Evolutionary conservation across 176 grass and related monocot genomes (phyloP), one percentile per base, ranked within the genome.

Genomic region (Aechmea fasciata): DNA sequence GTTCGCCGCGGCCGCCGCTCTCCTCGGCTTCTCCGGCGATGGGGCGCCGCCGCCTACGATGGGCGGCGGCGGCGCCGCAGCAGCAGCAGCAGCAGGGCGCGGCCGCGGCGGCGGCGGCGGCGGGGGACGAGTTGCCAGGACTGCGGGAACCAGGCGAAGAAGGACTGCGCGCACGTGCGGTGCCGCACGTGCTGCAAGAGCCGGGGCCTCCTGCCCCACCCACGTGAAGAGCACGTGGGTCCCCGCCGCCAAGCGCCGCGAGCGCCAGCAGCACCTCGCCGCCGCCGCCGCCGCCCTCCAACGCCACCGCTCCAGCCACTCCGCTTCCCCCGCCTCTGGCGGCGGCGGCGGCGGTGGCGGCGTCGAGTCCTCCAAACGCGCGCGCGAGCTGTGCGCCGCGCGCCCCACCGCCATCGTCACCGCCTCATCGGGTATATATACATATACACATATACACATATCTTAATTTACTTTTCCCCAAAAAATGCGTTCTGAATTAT

Each of bases 161-260:
- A 99, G 72, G 94, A 99, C 69, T 99, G 94, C 77, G 0, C 63
- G 9, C 82, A 99, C 83, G 64, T 90, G 67, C 84, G 94, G 12
- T 99, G 94, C 86, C 84, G 94, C 11, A 99, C 94, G 50, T 99
- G 94, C 54, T 99, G 94, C 81, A 79, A 86, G 23, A 99, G 94
- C 87, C 86, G 94, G 15, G 90, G 90, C 4, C 90, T 99, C 63
- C 68, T 99, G 94, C 77, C 13, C 84, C 15, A 99, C 94, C 28
- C 94, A 99, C 77, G 71, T 99, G 24, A 92, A 90, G 77, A 90
- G 82, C 84, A 93, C 94, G 12, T 99, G 94, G 94, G 89, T 99
- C 15, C 87, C 94, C 10, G 94, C 94, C 33, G 4, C 84, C 47
- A 99, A 90, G 84, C 83, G 93, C 62, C 89, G 94, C 26, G 89